Evolutionary conservation across 257 asterid genomes (phyloP), one percentile per base, ranked within the genome.

Genomic region (Paraleonurus japonicus): DNA sequence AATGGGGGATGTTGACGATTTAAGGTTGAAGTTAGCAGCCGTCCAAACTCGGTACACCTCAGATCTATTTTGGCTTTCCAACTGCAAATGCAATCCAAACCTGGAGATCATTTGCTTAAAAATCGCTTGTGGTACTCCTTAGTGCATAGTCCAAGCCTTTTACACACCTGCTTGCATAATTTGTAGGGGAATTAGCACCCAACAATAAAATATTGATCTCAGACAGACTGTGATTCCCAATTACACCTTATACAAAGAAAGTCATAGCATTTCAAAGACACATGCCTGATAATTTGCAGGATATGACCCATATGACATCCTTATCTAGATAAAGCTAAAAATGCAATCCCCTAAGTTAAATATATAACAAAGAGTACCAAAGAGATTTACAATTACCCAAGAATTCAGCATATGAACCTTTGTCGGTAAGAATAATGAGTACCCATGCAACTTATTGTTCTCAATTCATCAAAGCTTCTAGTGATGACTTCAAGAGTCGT

Each of bases 11-110:
- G 75, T 66, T 60, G 69, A 73, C 75, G 85, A 77, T 79, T 81
- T 81, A 26, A 72, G 77, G 72, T 76, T 86, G 80, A 78, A 77
- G 84, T 87, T 86, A 54, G 90, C 69, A 76, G 96, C 69, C 33
- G 97, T 89, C 96, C 93, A 85, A 69, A 91, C 82, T 72, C 99
- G 86, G 80, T 85, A 94, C 65, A 82, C 88, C 78, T 82, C 83
- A 41, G 84, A 68, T 83, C 76, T 89, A 39, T 85, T 80, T 55
- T 66, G 82, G 82, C 79, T 81, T 84, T 94, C 97, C 61, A 81
- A 82, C 81, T 83, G 75, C 71, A 84, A 60, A 74, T 83, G 95
- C 81, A 94, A 73, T 54, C 96, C 95, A 72, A 83, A 87, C 77
- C 90, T 89, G 67, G 87, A 65, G 58, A 82, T 77, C 86, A 86